Percentiles rank a stretch among this genome's conserved stretches.
Conservation (phyloP, 352 stramenopile genomes). For the Pythium dissimile region DNA sequence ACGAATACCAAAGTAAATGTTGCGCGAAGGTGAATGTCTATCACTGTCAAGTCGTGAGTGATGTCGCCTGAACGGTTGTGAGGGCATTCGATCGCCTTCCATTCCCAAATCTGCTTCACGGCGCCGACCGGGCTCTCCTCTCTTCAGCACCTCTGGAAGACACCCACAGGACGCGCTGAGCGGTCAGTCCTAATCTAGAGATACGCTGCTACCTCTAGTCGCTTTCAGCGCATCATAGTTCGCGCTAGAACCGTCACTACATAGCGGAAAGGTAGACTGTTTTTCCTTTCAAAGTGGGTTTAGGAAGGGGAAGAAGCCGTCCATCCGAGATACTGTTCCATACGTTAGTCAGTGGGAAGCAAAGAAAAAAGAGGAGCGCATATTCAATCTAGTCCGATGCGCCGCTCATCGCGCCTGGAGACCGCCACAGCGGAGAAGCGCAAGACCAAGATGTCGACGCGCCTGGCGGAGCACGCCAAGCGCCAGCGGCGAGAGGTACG, state of each 20-base stretch:
- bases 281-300: conserved; percentile 1
- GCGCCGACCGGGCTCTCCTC: conserved; percentile 4
- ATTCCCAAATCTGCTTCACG: conserved; percentile 18
- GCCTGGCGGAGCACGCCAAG: conserved; percentile 38
- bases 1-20: conserved; percentile 7
- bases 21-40: conserved; percentile 14
- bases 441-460: conserved; percentile 53
- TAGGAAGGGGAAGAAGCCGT: no score
- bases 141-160: background rate
- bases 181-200: conserved; percentile 9
- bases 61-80: conserved; percentile 11
- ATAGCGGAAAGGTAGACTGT: background rate
- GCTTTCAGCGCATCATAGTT: background rate
- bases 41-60: background rate
- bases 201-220: background rate
- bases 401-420: conserved; percentile 61
- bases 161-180: background rate
- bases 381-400: conserved; percentile 27
- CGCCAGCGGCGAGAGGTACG: conserved; percentile 25
- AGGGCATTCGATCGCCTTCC: background rate
- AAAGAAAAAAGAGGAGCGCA: background rate
- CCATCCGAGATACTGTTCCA: no score
- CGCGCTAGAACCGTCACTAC: conserved; percentile 12
- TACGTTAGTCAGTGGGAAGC: background rate
- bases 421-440: conserved; percentile 39